Evolutionary conservation across 2,329 filamentous ascomycete species (phyloP).

Genomic region (Epicoccum nigrum): DNA sequence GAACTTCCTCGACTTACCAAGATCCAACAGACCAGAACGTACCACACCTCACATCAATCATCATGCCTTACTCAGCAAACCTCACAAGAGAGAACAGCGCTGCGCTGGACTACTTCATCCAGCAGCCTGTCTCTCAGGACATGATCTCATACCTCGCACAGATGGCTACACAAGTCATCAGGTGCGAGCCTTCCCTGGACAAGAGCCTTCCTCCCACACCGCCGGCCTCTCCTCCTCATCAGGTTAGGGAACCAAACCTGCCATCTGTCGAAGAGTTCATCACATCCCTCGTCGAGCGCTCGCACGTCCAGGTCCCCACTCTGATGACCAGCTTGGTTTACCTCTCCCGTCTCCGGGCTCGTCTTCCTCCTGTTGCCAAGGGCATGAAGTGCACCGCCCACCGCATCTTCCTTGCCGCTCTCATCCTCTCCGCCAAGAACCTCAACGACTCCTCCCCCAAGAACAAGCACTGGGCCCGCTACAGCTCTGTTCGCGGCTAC

Average conservation of each 20-base stretch:
- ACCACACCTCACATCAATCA: constrained; percentile 26
- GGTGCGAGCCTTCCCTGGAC: constrained; percentile 67
- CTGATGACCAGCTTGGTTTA: constrained; percentile 97
- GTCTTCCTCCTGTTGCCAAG: constrained; percentile 91
- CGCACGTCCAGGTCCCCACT: constrained; percentile 95
- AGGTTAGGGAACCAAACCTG: constrained; percentile 60
- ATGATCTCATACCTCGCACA: constrained; percentile 80
- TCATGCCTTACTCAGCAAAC: constrained; percentile 55
- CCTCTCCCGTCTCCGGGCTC: constrained; percentile 79
- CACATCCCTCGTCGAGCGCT: constrained; percentile 84
- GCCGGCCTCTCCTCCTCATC: constrained; percentile 63
- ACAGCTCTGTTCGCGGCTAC: constrained; percentile 76
- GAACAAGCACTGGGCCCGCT: constrained; percentile 99
- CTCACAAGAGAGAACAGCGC: constrained; percentile 65
- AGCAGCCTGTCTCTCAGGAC: constrained; percentile 72
- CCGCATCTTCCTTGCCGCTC: constrained; percentile 90
- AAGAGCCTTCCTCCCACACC: constrained; percentile 63
- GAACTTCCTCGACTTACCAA: constrained; percentile 38
- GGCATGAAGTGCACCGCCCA: constrained; percentile 96
- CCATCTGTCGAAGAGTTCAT: constrained; percentile 92
- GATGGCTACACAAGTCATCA: constrained; percentile 78
- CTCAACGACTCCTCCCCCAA: constrained; percentile 98
- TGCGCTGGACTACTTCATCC: constrained; percentile 81
- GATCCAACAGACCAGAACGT: constrained; percentile 39
- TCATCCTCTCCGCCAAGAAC: constrained; percentile 92